Evolutionary conservation across 768 basidiomycete species (phyloP).

Genomic region (Pisolithus sp.): DNA sequence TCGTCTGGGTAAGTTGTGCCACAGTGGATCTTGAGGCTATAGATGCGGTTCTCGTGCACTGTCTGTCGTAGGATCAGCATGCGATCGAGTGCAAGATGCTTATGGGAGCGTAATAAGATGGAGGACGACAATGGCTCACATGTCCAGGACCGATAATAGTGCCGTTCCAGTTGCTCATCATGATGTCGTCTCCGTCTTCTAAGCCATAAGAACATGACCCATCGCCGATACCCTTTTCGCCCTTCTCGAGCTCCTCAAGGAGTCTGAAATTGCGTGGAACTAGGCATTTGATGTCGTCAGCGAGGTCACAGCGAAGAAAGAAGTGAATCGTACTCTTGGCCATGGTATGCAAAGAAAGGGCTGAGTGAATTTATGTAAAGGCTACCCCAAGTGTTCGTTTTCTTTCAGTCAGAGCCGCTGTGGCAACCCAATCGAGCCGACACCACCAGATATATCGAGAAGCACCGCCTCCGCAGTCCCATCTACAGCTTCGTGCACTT

Average conservation of each 20-base stretch:
- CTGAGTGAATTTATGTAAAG: neutral
- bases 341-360: conserved; percentile 29
- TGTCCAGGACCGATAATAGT: conserved; percentile 99
- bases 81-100: conserved; percentile 3
- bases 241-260: conserved; percentile 97
- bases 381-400: too few species aligned
- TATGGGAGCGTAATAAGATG: conserved; percentile 2
- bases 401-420: too few species aligned
- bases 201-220: conserved; percentile 96
- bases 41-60: conserved; percentile 98
- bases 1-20: conserved; percentile 67
- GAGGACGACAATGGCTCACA: conserved; percentile 44
- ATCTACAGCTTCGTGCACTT: neutral
- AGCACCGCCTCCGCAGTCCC: conserved; percentile 28
- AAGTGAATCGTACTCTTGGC: conserved; percentile 41
- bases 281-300: conserved; percentile 27
- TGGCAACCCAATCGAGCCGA: neutral
- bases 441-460: neutral
- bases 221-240: conserved; percentile 99
- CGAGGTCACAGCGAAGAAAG: neutral
- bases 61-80: conserved; percentile 47
- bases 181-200: conserved; percentile 91
- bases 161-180: conserved; percentile 98
- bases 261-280: conserved; percentile 96
- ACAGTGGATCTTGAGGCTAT: conserved; percentile 88